Conservation (phyloP, 106 monocot species). For the Apostasia shenzhenica region DNA sequence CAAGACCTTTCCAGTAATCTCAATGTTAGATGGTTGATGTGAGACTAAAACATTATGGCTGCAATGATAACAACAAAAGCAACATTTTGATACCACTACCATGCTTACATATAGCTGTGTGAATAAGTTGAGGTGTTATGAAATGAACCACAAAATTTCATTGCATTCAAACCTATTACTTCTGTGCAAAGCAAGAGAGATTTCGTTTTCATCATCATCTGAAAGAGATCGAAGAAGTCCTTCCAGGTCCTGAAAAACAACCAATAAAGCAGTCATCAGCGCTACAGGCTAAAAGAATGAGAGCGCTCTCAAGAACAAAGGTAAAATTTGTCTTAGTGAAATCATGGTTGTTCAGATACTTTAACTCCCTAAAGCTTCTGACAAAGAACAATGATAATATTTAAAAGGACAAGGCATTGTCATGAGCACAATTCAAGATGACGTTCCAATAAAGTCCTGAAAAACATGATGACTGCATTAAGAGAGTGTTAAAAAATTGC, state of each 20-base stretch:
- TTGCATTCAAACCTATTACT: slow-evolving; percentile 32
- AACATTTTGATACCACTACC: neutral
- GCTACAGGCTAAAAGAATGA: neutral
- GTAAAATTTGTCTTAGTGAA: too few species aligned
- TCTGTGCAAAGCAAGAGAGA: slow-evolving; percentile 36
- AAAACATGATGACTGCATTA: too few species aligned
- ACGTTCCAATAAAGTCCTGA: too few species aligned
- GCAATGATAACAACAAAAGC: slow-evolving; percentile 8
- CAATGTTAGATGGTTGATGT: slow-evolving; percentile 75
- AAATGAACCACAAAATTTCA: neutral
- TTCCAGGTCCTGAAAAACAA: slow-evolving; percentile 32
- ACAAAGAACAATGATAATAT: too few species aligned
- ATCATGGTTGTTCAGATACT: too few species aligned
- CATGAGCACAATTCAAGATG: too few species aligned
- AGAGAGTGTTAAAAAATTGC: too few species aligned
- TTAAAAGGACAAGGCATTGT: too few species aligned
- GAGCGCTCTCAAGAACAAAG: too few species aligned
- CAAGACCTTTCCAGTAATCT: slow-evolving; percentile 75
- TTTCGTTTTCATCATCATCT: slow-evolving; percentile 54
- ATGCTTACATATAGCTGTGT: neutral
- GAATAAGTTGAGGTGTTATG: neutral
- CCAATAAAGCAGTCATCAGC: neutral
- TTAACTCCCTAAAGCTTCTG: too few species aligned
- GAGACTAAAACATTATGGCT: slow-evolving; percentile 44
- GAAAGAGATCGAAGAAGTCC: slow-evolving; percentile 59